Evolutionary conservation across 2,329 filamentous ascomycete species (phyloP), one percentile per base, ranked within the genome.

Genomic region (Nemania sp.): DNA sequence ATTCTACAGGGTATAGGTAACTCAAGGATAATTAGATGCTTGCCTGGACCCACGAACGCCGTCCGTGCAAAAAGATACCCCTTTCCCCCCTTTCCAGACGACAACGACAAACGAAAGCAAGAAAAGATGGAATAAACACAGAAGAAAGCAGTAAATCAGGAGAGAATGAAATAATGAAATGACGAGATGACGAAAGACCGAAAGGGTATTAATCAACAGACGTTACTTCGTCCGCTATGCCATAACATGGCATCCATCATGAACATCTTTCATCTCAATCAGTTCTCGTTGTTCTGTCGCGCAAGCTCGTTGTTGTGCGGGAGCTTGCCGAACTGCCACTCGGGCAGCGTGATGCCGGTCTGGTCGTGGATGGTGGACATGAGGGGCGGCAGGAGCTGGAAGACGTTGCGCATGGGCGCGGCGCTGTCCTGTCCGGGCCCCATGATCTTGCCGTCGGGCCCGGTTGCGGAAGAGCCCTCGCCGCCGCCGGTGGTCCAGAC

Each of bases 341-440:
- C 85, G 1, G 92, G 92, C 6, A 93, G 86, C 1, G 83, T 82
- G 70, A 96, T 92, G 0, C 91, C 91, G 0, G 91, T 96, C 80
- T 96, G 92, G 62, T 96, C 91, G 68, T 95, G 89, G 70, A 96
- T 94, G 0, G 92, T 96, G 10, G 84, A 87, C 78, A 96, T 87
- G 18, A 96, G 81, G 5, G 92, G 92, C 37, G 92, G 92, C 63
- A 96, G 79, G 73, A 87, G 90, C 80, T 95, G 91, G 78, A 95
- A 93, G 39, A 96, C 83, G 68, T 94, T 93, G 66, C 90, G 82
- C 77, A 95, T 88, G 3, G 89, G 83, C 1, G 83, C 84, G 21
- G 82, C 78, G 9, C 81, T 75, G 60, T 90, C 87, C 57, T 83
- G 78, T 43, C 76, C 73, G 42, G 75, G 74, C 25, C 75, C 77